Conservation (phyloP, 306 rosid species). For the Urtica urens region DNA sequence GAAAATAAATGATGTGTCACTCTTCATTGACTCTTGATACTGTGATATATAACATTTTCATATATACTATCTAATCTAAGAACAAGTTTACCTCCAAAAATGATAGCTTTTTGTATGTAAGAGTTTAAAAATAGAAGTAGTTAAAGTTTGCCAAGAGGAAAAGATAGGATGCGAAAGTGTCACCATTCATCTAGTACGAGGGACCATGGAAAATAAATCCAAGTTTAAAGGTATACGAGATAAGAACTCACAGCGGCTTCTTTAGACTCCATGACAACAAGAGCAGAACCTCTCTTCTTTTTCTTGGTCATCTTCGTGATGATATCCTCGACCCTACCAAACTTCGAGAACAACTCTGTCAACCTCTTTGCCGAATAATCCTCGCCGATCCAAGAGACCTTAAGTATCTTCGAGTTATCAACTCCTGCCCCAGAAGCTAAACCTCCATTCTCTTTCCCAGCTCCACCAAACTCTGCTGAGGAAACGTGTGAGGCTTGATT, state of each 20-base stretch:
- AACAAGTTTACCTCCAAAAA: too few species aligned
- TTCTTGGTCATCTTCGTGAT: slow-evolving; percentile 60
- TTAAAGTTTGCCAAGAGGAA: too few species aligned
- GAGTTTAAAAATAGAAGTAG: too few species aligned
- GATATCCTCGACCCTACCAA: slow-evolving; percentile 86
- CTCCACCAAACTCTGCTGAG: slow-evolving; percentile 18
- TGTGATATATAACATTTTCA: too few species aligned
- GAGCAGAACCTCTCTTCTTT: slow-evolving; percentile 84
- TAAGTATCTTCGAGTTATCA: slow-evolving; percentile 63
- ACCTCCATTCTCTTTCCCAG: slow-evolving; percentile 24
- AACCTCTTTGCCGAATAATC: slow-evolving; percentile 62
- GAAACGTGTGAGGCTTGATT: slow-evolving; percentile 28
- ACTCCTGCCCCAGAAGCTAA: slow-evolving; percentile 22
- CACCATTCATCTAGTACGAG: too few species aligned
- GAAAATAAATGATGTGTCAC: too few species aligned
- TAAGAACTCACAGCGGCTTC: slow-evolving; percentile 66
- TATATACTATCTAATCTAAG: too few species aligned
- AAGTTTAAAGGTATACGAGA: too few species aligned
- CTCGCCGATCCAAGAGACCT: slow-evolving; percentile 88
- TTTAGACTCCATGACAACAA: slow-evolving; percentile 71
- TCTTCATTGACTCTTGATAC: too few species aligned
- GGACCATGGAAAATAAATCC: too few species aligned
- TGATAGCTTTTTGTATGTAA: too few species aligned
- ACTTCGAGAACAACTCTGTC: slow-evolving; percentile 52
- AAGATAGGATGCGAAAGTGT: too few species aligned